Base-by-base conservation (phyloP, 2,329 filamentous ascomycete species). In the Sporothrix humicola region DNA sequence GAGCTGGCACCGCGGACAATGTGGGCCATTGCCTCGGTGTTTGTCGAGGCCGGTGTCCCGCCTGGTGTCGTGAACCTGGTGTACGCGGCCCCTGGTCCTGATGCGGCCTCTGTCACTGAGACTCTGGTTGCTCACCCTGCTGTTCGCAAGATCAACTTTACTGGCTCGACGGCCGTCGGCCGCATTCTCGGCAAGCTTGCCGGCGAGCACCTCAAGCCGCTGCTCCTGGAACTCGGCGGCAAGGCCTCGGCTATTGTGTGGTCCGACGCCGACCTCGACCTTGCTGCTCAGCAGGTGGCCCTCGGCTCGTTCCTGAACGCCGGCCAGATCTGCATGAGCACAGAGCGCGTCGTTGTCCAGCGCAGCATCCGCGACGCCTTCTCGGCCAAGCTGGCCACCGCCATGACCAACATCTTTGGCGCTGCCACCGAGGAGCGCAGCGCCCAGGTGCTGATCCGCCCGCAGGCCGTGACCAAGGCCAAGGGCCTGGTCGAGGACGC, bases 281-380 rank as follows among this genome's bases (percentile, higher is more conserved):
- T 88, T 42, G 93, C 94, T 0, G 94, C 92, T 0, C 81, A 85
- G 12, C 87, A 90, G 78, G 92, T 91, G 77, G 89, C 89, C 0
- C 80, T 92, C 1, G 93, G 93, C 8, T 85, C 92, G 0, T 94
- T 95, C 79, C 79, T 94, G 74, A 88, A 95, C 80, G 85, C 85
- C 1, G 94, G 94, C 0, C 94, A 97, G 83, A 89, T 96, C 69
- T 97, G 94, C 85, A 96, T 97, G 93, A 87, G 88, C 31, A 96
- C 93, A 0, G 93, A 97, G 82, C 88, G 90, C 44, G 91, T 96
- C 48, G 78, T 90, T 10, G 86, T 90, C 5, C 87, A 89, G 80
- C 82, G 83, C 74, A 80, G 82, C 26, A 76, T 90, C 58, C 81
- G 79, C 9, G 79, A 79, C 1, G 79, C 82, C n/a, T 90, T 90